Evolutionary conservation across 1,284 basidiomycete genomes (phyloP).

Genomic region (Fistulinella cinereoalba): DNA sequence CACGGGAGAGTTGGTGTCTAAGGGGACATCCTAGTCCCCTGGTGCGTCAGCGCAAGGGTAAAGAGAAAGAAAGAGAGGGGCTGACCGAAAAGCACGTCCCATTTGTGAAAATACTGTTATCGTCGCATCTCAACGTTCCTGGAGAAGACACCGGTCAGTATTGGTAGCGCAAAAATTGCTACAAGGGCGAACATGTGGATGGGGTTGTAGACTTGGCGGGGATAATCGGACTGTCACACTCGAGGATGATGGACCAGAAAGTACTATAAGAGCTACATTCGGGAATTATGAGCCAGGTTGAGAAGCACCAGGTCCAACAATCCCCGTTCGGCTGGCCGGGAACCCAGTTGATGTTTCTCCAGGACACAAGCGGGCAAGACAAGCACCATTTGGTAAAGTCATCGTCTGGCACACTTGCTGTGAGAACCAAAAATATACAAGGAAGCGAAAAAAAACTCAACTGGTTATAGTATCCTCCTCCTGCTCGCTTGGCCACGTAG

Average conservation of each 20-base stretch:
- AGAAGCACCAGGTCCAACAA: slow-evolving; percentile 4
- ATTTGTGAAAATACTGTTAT: slow-evolving; percentile 5
- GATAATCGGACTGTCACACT: slow-evolving; percentile 6
- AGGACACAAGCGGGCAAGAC: not conserved
- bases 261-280: not conserved
- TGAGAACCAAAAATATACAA: not conserved
- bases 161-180: not conserved
- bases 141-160: not conserved
- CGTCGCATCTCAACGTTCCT: slow-evolving; percentile 9
- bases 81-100: slow-evolving; percentile 9
- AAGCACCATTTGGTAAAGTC: slow-evolving; percentile 7
- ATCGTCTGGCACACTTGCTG: not conserved
- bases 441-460: slow-evolving; percentile 2
- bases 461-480: not conserved
- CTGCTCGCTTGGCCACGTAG: slow-evolving; percentile 9
- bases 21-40: not conserved
- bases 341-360: slow-evolving; percentile 9
- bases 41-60: too few relatives aligned
- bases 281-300: slow-evolving; percentile 4
- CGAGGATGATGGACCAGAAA: slow-evolving; percentile 10
- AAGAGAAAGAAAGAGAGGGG: too few relatives aligned
- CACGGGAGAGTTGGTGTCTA: slow-evolving; percentile 2
- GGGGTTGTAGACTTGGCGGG: too few relatives aligned
- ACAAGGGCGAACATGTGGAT: slow-evolving; percentile 4
- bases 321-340: not conserved